phyloP scores from a whole-genome alignment of 345 rosid genomes.

The Populus nigra region DNA sequence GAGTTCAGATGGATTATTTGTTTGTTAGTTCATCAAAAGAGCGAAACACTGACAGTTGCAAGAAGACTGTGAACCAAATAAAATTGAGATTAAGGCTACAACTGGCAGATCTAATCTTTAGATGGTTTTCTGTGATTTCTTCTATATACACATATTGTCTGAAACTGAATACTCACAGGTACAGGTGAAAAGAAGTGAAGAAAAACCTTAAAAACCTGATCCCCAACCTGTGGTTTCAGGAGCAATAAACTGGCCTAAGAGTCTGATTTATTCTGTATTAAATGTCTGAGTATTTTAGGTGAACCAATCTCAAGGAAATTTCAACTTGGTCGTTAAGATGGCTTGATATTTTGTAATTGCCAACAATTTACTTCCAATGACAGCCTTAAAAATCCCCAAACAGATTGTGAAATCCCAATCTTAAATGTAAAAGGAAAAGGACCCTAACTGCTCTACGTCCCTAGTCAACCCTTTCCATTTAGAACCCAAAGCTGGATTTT shows the following conservation, averaged over 20 bases:
- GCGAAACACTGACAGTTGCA: background rate
- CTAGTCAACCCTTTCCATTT: background rate
- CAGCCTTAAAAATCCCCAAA: background rate
- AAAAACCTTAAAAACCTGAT: background rate
- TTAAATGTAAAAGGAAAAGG: no score
- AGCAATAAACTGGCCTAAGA: no score
- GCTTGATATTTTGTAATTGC: no score
- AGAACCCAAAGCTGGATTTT: background rate
- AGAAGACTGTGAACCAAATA: background rate
- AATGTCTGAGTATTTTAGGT: no score
- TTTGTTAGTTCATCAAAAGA: background rate
- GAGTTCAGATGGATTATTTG: background rate
- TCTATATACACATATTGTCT: no score
- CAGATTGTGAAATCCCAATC: background rate
- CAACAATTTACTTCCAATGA: background rate
- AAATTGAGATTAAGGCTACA: background rate
- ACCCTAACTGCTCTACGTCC: no score
- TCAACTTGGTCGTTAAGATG: background rate
- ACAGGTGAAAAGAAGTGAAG: background rate
- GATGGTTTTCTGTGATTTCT: background rate
- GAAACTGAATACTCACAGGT: background rate
- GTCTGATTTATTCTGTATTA: no score
- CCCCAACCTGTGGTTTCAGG: background rate
- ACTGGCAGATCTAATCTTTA: background rate
- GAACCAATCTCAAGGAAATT: background rate